These are phyloP conservation scores for Colletotrichum tamarilloi DNA, from an alignment of 2,329 filamentous ascomycete genomes.

Conservation along the genomic window DNA sequence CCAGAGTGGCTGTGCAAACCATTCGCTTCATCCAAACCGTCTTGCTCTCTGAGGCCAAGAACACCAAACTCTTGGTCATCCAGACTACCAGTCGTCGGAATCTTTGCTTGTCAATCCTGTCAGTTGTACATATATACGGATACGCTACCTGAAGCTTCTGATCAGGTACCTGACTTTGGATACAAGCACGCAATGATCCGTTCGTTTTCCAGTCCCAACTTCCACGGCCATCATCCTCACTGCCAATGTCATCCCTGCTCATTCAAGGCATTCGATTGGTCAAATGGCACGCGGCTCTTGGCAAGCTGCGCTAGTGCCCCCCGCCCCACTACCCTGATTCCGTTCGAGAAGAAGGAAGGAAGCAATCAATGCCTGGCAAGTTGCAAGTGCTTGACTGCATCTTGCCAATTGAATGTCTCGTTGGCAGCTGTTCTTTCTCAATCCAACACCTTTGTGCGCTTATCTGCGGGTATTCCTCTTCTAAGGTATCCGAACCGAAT, in stretches of 20 bases:
- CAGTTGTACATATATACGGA: not conserved
- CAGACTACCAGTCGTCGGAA: not conserved
- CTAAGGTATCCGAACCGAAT: not conserved
- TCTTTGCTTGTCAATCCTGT: not conserved
- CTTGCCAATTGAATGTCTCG: not conserved
- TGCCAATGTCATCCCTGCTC: not conserved
- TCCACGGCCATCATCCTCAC: not conserved
- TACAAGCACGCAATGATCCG: not conserved
- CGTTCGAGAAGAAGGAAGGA: constrained; percentile 33
- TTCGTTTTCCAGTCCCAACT: not conserved
- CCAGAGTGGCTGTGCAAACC: constrained; percentile 15
- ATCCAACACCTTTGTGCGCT: not conserved
- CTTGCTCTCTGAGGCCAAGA: not conserved
- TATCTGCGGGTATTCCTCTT: constrained; percentile 20
- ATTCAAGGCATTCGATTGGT: constrained; percentile 7
- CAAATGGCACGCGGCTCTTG: constrained; percentile 23
- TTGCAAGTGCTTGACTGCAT: not conserved
- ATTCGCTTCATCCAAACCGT: constrained; percentile 22
- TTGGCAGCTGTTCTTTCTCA: not conserved
- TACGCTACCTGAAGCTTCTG: not conserved
- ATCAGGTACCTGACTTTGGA: not conserved
- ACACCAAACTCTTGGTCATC: not conserved
- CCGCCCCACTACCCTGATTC: constrained; percentile 3
- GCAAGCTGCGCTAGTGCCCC: constrained; percentile 10
- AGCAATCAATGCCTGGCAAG: constrained; percentile 1